A percentile compares a stretch with the other conserved stretches of the same genome.
Evolutionary conservation across 2,329 filamentous ascomycete species (phyloP).

Genomic region (Talaromyces sp.): DNA sequence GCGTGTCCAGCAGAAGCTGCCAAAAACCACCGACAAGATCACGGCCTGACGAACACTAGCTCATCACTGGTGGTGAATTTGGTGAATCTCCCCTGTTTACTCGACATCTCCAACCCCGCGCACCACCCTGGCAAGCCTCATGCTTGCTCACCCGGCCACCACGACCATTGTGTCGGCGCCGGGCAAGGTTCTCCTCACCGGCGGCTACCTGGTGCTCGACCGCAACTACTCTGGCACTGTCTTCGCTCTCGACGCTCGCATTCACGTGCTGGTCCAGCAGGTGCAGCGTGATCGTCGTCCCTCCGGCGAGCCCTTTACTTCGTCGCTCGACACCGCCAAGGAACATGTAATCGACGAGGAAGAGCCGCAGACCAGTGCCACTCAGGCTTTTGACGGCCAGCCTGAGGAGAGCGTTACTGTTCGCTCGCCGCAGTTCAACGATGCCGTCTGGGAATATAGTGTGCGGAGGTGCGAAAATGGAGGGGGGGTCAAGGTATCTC

Average conservation of each 20-base stretch:
- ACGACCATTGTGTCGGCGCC: conserved; percentile 73
- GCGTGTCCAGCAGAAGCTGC: background rate
- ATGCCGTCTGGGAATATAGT: conserved; percentile 83
- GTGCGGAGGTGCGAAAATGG: conserved; percentile 65
- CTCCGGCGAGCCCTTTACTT: conserved; percentile 1
- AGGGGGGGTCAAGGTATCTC: conserved; percentile 76
- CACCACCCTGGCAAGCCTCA: background rate
- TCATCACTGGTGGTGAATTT: too few species aligned
- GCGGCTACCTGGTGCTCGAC: conserved; percentile 92
- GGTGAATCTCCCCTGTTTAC: background rate
- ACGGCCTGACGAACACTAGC: background rate
- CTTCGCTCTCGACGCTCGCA: conserved; percentile 60
- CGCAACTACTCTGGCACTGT: conserved; percentile 72
- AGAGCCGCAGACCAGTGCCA: conserved; percentile 6
- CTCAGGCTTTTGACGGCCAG: conserved; percentile 55
- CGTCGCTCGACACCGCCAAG: conserved; percentile 9
- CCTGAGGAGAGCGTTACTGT: conserved; percentile 69
- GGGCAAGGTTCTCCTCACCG: conserved; percentile 90
- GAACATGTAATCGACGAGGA: conserved; percentile 11
- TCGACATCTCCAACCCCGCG: background rate
- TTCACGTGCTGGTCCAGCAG: conserved; percentile 56
- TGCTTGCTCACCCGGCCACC: conserved; percentile 8
- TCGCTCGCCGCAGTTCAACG: conserved; percentile 82
- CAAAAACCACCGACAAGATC: background rate
- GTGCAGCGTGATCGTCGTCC: conserved; percentile 33